phyloP scores from a whole-genome alignment of 306 rosid genomes.

The Trichosanthes truncata region DNA sequence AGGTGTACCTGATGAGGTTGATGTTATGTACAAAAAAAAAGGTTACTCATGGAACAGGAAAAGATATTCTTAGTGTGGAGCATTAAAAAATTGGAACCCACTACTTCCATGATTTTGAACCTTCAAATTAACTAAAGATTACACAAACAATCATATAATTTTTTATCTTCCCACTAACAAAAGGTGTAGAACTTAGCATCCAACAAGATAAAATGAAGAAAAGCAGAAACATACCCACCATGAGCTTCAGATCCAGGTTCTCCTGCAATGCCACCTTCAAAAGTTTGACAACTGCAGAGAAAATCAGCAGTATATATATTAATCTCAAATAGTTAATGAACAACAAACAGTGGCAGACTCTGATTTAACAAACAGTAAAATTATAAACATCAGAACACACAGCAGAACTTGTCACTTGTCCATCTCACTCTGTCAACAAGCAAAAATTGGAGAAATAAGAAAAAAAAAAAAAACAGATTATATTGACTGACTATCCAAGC shows the following conservation, averaged over 20 bases:
- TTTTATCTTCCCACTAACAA: not conserved
- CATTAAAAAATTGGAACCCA: not conserved
- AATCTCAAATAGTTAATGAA: not conserved
- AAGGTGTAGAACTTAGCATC: not conserved
- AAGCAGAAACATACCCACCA: constrained; percentile 79
- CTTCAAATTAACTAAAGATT: not conserved
- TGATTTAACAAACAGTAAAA: not conserved
- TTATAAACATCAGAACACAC: not conserved
- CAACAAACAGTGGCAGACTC: not conserved
- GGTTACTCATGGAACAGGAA: not conserved
- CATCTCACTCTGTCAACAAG: not conserved
- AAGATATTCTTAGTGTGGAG: not conserved
- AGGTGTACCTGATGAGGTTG: constrained; percentile 61
- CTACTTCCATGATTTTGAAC: not conserved
- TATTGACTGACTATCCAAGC: not conserved
- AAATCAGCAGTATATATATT: not conserved
- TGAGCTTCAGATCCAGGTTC: constrained; percentile 98
- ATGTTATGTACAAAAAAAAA: not conserved
- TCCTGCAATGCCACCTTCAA: constrained; percentile 92
- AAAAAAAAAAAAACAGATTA: not conserved
- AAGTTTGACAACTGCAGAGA: constrained; percentile 84
- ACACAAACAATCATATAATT: not conserved
- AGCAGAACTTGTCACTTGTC: not conserved
- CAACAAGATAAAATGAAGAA: not conserved
- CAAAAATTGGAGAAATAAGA: not conserved